A percentile compares a stretch with the other conserved stretches of the same genome.
Evolutionary conservation across 1,139 yeast genomes (phyloP).

Genomic region (Lodderomyces pseudojiufengensis): DNA sequence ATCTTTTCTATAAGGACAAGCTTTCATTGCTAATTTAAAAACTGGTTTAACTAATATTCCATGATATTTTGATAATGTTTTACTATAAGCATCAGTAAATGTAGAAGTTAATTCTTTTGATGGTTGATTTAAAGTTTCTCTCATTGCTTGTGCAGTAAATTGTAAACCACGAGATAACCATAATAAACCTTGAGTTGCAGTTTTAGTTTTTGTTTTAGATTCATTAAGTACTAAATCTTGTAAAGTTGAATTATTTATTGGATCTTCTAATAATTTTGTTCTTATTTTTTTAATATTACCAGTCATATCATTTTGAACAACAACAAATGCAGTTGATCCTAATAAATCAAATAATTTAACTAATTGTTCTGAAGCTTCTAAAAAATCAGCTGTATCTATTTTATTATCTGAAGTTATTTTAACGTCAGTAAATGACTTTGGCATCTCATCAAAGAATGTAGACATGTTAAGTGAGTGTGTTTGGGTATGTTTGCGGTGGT

Average conservation of each 20-base stretch:
- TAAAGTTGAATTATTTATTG: slow-evolving; percentile 59
- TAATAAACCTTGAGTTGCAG: slow-evolving; percentile 87
- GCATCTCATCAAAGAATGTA: slow-evolving; percentile 77
- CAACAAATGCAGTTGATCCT: slow-evolving; percentile 81
- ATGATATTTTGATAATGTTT: slow-evolving; percentile 79
- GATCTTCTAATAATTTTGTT: slow-evolving; percentile 60
- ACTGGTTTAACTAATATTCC: slow-evolving; percentile 79
- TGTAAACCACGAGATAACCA: slow-evolving; percentile 87
- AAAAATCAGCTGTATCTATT: slow-evolving; percentile 68
- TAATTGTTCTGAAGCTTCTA: slow-evolving; percentile 80
- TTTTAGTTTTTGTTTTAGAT: slow-evolving; percentile 60
- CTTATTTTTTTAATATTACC: slow-evolving; percentile 81
- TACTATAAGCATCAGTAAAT: slow-evolving; percentile 77
- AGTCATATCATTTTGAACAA: slow-evolving; percentile 84
- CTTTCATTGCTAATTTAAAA: slow-evolving; percentile 92
- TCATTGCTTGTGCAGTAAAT: slow-evolving; percentile 85
- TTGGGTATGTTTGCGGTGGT: not conserved
- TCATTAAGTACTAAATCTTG: slow-evolving; percentile 76
- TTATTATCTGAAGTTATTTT: slow-evolving; percentile 60
- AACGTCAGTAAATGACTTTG: slow-evolving; percentile 72
- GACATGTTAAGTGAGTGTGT: slow-evolving; percentile 36
- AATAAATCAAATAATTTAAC: slow-evolving; percentile 79
- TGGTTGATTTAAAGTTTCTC: slow-evolving; percentile 66
- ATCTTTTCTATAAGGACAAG: slow-evolving; percentile 88
- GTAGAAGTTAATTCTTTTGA: slow-evolving; percentile 66